Conservation (phyloP, 106 monocot genomes). For the Acorus calamus region DNA sequence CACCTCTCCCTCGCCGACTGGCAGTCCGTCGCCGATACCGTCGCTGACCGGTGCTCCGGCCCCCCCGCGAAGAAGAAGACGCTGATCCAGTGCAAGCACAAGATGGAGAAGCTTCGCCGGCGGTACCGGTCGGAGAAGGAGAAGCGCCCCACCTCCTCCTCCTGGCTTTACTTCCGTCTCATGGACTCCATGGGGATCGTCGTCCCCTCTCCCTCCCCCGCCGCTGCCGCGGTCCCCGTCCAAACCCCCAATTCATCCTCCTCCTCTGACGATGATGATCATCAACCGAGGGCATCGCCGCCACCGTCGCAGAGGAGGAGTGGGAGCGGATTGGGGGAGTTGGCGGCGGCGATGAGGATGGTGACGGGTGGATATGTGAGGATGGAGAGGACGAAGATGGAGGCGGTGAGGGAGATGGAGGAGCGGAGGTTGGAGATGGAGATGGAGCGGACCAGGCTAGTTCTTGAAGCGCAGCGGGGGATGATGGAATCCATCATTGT, state of each 20-base stretch:
- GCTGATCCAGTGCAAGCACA: neutral
- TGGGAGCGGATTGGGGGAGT: constrained; percentile 23
- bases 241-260: neutral
- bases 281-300: neutral
- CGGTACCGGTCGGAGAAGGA: constrained; percentile 58
- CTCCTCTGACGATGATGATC: neutral
- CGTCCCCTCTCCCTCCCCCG: neutral
- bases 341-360: constrained; percentile 53
- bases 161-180: constrained; percentile 68
- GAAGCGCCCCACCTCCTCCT: constrained; percentile 32
- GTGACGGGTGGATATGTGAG: constrained; percentile 79
- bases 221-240: neutral
- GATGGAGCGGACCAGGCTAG: constrained; percentile 73
- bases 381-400: constrained; percentile 95
- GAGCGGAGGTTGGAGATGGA: constrained; percentile 85
- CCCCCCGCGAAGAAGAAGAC: neutral
- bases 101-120: constrained; percentile 30
- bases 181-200: constrained; percentile 53
- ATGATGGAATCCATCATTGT: constrained; percentile 49
- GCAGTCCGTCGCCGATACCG: neutral
- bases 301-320: constrained; percentile 7
- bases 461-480: constrained; percentile 58
- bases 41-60: neutral
- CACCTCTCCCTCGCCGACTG: constrained; percentile 1
- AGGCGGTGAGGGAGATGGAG: constrained; percentile 73